Evolutionary conservation across 2,329 filamentous ascomycete species (phyloP).

Genomic region (Nothophaeocryptopus gaeumannii): DNA sequence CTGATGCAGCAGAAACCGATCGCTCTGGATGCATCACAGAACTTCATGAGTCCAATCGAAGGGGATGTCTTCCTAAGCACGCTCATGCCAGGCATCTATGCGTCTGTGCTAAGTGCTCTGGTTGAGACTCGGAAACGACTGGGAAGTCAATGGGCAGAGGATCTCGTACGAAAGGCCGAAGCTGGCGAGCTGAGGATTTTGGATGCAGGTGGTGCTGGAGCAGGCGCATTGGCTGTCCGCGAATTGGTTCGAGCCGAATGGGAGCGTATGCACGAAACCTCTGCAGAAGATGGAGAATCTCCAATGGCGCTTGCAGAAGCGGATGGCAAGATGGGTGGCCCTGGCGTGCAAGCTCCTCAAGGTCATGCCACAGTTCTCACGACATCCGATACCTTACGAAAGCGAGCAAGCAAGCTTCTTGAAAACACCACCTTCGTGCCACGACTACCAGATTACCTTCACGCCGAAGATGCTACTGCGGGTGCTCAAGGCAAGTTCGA

Average conservation of each 20-base stretch:
- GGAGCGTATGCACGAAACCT: slow-evolving; percentile 57
- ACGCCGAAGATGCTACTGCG: slow-evolving; percentile 51
- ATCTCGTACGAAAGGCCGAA: slow-evolving; percentile 54
- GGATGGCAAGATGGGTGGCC: slow-evolving; percentile 38
- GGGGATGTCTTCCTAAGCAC: slow-evolving; percentile 69
- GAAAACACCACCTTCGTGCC: slow-evolving; percentile 91
- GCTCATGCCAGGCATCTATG: slow-evolving; percentile 68
- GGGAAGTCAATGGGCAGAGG: slow-evolving; percentile 67
- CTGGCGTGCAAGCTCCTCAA: slow-evolving; percentile 48
- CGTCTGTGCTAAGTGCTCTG: slow-evolving; percentile 63
- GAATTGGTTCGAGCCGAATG: slow-evolving; percentile 79
- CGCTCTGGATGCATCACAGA: slow-evolving; percentile 60
- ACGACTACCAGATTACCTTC: slow-evolving; percentile 79
- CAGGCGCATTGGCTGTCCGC: slow-evolving; percentile 71
- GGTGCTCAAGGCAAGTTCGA: slow-evolving; percentile 64
- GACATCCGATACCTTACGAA: slow-evolving; percentile 69
- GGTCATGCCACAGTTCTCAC: slow-evolving; percentile 80
- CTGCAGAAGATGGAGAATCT: slow-evolving; percentile 12
- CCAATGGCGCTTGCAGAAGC: slow-evolving; percentile 31
- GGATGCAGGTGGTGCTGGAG: slow-evolving; percentile 72
- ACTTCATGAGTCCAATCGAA: slow-evolving; percentile 70
- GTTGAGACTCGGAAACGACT: slow-evolving; percentile 72
- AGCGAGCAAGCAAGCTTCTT: slow-evolving; percentile 72
- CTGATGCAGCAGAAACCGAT: slow-evolving; percentile 63
- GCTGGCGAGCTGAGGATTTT: slow-evolving; percentile 64